These are phyloP conservation scores for Penicillium canariense DNA, from an alignment of 495 filamentous ascomycete genomes.

Conservation along the genomic window DNA sequence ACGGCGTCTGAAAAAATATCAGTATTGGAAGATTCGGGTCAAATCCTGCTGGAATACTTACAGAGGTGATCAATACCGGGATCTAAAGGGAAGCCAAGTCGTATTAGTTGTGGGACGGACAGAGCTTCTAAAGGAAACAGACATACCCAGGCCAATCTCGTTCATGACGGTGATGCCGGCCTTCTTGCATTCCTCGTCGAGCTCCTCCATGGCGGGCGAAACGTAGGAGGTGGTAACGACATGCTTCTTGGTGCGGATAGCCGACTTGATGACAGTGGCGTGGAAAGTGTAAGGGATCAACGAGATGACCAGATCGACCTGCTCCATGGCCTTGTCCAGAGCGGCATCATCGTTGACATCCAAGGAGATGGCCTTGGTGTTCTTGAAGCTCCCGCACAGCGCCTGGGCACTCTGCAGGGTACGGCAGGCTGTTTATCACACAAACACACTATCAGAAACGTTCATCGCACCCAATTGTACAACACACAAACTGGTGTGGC, in stretches of 20 bases:
- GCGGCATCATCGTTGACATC: conserved; percentile 73
- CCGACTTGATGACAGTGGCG: conserved; percentile 86
- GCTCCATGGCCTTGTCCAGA: conserved; percentile 67
- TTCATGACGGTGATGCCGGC: conserved; percentile 98
- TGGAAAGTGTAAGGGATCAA: conserved; percentile 95
- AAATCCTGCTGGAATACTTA: not conserved
- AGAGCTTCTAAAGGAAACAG: conserved; percentile 17
- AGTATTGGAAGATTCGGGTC: not conserved
- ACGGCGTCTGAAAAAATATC: conserved; percentile 69
- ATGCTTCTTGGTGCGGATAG: conserved; percentile 88
- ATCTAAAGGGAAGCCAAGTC: not conserved
- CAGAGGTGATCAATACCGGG: conserved; percentile 30
- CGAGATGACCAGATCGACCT: conserved; percentile 76
- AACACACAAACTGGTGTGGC: not conserved
- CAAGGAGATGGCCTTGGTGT: conserved; percentile 71
- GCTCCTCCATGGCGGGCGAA: conserved; percentile 86
- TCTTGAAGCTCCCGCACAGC: conserved; percentile 67
- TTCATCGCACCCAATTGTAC: not conserved
- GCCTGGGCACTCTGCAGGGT: conserved; percentile 74
- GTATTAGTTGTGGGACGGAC: conserved; percentile 15
- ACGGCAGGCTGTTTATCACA: conserved; percentile 65
- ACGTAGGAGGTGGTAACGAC: conserved; percentile 97
- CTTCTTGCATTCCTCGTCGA: conserved; percentile 78
- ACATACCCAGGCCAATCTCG: conserved; percentile 75
- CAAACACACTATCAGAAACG: conserved; percentile 3